Conservation (phyloP, 2,329 filamentous ascomycete genomes). For the Fusarium oligoseptatum region DNA sequence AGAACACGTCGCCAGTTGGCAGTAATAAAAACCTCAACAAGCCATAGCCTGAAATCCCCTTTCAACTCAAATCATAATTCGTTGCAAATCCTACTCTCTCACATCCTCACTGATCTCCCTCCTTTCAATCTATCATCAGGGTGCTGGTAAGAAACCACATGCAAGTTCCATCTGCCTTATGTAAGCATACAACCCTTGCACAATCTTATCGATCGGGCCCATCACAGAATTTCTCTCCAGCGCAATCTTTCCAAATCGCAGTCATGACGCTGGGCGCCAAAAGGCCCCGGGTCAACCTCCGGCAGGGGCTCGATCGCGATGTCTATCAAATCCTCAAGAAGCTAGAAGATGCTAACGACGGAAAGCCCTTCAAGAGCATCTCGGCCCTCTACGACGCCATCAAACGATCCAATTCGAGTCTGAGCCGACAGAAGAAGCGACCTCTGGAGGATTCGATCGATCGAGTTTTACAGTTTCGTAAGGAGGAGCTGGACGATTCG, state of each 20-base stretch:
- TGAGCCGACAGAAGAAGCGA: constrained; percentile 86
- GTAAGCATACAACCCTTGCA: background rate
- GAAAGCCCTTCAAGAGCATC: constrained; percentile 63
- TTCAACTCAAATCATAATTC: background rate
- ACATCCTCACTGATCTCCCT: background rate
- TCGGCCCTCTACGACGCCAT: constrained; percentile 81
- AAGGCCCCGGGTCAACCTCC: constrained; percentile 35
- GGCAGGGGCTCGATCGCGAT: constrained; percentile 70
- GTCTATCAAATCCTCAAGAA: constrained; percentile 86
- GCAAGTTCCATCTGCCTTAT: background rate
- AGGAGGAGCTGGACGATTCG: constrained; percentile 70
- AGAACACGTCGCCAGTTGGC: too few species aligned
- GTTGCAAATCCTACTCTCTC: background rate
- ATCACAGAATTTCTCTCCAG: background rate
- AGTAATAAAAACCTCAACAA: background rate
- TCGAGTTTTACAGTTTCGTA: constrained; percentile 80
- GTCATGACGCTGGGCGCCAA: constrained; percentile 36
- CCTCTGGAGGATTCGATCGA: constrained; percentile 88
- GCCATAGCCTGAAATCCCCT: background rate
- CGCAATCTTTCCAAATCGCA: background rate
- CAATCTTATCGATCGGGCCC: background rate
- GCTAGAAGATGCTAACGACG: constrained; percentile 75
- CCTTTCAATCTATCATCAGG: background rate
- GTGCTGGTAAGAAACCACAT: background rate
- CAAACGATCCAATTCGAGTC: constrained; percentile 85